Evolutionary conservation across 345 rosid genomes (phyloP).

Genomic region (Adansonia digitata): DNA sequence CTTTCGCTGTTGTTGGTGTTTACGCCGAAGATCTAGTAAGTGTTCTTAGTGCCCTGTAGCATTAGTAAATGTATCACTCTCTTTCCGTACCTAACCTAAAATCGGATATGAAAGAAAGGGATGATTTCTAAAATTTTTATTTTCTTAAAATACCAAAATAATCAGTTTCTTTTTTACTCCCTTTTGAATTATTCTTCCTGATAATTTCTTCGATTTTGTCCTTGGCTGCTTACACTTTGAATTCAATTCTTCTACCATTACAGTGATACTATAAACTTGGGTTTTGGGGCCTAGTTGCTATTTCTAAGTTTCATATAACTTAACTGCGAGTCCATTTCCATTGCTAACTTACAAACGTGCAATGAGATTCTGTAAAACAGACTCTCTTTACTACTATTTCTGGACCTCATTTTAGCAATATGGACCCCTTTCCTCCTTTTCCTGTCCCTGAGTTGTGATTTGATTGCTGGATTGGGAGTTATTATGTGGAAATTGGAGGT

Average conservation of each 20-base stretch:
- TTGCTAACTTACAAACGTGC: background rate
- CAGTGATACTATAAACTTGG: background rate
- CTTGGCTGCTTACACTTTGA: background rate
- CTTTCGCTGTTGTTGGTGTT: constrained; percentile 91
- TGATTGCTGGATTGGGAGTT: background rate
- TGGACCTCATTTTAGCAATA: background rate
- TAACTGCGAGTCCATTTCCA: background rate
- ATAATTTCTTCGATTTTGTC: background rate
- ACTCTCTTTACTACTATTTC: background rate
- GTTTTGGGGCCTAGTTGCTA: background rate
- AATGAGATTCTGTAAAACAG: background rate
- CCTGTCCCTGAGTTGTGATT: background rate
- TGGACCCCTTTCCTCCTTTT: background rate
- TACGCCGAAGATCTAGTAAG: constrained; percentile 69
- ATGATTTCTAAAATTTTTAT: background rate
- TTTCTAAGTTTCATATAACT: background rate
- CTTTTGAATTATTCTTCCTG: background rate
- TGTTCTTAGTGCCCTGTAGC: background rate
- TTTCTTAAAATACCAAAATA: background rate
- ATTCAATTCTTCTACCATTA: background rate
- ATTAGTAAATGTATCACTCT: background rate
- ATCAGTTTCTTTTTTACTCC: background rate
- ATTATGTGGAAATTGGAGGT: background rate
- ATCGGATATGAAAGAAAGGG: too few species aligned
- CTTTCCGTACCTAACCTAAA: background rate